A percentile compares a stretch with the other conserved stretches of the same genome.
phyloP scores from a whole-genome alignment of 495 filamentous ascomycete genomes.

The Penicillium cataractarum region DNA sequence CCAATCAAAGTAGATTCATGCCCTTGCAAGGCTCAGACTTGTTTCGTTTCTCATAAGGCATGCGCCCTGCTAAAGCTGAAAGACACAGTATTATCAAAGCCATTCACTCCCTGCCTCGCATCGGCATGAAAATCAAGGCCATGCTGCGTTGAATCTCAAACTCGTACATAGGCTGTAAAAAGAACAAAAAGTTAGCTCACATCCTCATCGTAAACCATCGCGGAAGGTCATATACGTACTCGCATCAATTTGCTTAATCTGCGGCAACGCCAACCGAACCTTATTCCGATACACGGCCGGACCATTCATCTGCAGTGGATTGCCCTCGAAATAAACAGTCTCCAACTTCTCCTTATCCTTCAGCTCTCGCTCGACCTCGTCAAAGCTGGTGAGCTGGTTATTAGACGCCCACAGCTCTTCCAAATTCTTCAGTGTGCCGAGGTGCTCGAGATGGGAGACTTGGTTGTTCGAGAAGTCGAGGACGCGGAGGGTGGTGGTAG shows the following conservation, averaged over 20 bases:
- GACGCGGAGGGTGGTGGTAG: conserved; percentile 69
- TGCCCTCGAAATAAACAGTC: conserved; percentile 97
- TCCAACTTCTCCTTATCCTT: conserved; percentile 75
- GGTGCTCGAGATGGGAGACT: conserved; percentile 70
- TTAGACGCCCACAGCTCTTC: conserved; percentile 96
- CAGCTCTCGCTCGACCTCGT: conserved; percentile 81
- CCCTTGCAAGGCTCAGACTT: neutral
- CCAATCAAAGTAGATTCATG: neutral
- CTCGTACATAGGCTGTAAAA: conserved; percentile 37
- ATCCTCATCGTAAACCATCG: neutral
- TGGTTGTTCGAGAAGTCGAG: conserved; percentile 92
- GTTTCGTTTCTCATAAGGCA: conserved; percentile 15
- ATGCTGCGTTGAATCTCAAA: conserved; percentile 8
- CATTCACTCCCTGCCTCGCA: neutral
- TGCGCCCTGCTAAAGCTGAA: conserved; percentile 3
- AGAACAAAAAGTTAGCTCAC: conserved; percentile 10
- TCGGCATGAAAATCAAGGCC: neutral
- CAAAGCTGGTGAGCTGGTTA: conserved; percentile 76
- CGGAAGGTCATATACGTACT: conserved; percentile 66
- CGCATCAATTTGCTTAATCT: conserved; percentile 92
- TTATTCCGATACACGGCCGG: conserved; percentile 91
- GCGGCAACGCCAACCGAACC: conserved; percentile 82
- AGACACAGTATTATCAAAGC: neutral
- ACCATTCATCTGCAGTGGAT: conserved; percentile 78
- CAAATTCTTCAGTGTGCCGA: conserved; percentile 69